These are phyloP conservation scores for Rubia peregrina DNA, from an alignment of 305 asterid genomes.

Conservation along the genomic window DNA sequence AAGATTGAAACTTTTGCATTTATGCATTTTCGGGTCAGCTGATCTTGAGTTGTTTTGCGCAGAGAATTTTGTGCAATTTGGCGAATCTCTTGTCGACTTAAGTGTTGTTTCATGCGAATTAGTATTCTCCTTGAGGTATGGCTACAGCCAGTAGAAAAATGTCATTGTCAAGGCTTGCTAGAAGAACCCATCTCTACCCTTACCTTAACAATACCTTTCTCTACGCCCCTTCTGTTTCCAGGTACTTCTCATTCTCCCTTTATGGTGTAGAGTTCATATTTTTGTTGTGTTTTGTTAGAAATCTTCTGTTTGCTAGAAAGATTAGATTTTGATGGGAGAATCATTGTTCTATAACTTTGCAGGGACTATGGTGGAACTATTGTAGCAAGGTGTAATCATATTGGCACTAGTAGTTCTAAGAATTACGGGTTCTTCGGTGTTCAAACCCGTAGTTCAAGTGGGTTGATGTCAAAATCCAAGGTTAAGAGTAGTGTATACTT, in stretches of 20 bases:
- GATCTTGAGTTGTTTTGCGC: background rate
- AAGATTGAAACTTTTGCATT: background rate
- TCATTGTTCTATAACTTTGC: conserved; percentile 8
- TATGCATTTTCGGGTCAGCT: background rate
- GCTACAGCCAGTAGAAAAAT: conserved; percentile 20
- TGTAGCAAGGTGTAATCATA: conserved; percentile 24
- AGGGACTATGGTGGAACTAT: conserved; percentile 29
- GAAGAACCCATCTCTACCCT: conserved; percentile 34
- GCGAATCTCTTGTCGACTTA: conserved; percentile 21
- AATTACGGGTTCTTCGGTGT: conserved; percentile 26
- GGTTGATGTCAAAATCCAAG: conserved; percentile 28
- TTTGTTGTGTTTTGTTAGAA: background rate
- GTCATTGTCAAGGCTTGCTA: conserved; percentile 47
- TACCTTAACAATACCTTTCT: conserved; percentile 22
- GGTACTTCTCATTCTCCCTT: conserved; percentile 30
- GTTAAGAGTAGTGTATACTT: conserved; percentile 17
- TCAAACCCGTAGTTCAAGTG: conserved; percentile 19
- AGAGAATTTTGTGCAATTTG: background rate
- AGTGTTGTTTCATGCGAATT: conserved; percentile 26
- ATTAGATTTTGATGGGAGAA: background rate
- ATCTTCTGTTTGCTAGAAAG: background rate
- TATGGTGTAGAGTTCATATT: background rate
- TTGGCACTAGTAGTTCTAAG: conserved; percentile 20
- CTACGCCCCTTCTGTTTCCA: conserved; percentile 32
- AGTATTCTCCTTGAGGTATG: conserved; percentile 11